Evolutionary conservation across 768 basidiomycete species (phyloP).

Genomic region (Fistulinella prunicolor): DNA sequence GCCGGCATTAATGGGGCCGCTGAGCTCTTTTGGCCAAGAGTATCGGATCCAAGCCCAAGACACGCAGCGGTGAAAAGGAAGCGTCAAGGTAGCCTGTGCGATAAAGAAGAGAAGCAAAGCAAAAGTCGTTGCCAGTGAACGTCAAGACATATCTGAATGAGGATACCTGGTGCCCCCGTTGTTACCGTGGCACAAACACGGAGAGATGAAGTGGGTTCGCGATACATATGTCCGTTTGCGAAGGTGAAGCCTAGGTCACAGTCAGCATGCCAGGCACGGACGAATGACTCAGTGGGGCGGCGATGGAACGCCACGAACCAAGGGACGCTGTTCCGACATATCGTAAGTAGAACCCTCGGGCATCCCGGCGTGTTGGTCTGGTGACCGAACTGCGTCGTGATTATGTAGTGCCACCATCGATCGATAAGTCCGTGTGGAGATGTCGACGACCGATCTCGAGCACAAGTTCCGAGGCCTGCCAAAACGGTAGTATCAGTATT

Average conservation of each 20-base stretch:
- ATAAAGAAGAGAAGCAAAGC: not conserved
- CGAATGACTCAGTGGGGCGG: not conserved
- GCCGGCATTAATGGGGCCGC: not conserved
- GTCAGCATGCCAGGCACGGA: not conserved
- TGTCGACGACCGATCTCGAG: not conserved
- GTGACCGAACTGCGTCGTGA: not conserved
- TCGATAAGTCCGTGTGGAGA: not conserved
- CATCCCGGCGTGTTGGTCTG: not conserved
- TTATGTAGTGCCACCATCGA: not conserved
- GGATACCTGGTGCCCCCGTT: not conserved
- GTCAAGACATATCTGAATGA: not conserved
- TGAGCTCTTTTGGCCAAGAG: too few species aligned
- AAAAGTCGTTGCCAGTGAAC: not conserved
- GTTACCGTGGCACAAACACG: constrained; percentile 3
- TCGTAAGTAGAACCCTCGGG: not conserved
- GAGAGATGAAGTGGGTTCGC: constrained; percentile 8
- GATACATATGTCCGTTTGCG: not conserved
- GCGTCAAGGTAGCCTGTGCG: not conserved
- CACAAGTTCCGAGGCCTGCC: not conserved
- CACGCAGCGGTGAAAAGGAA: not conserved
- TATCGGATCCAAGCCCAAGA: not conserved
- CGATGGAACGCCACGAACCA: constrained; percentile 8
- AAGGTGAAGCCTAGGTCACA: constrained; percentile 5
- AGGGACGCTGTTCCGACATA: not conserved
- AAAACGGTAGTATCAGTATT: too few species aligned